phyloP scores from a whole-genome alignment of 1,139 yeast species.

The Zygosaccharomyces sapae region DNA sequence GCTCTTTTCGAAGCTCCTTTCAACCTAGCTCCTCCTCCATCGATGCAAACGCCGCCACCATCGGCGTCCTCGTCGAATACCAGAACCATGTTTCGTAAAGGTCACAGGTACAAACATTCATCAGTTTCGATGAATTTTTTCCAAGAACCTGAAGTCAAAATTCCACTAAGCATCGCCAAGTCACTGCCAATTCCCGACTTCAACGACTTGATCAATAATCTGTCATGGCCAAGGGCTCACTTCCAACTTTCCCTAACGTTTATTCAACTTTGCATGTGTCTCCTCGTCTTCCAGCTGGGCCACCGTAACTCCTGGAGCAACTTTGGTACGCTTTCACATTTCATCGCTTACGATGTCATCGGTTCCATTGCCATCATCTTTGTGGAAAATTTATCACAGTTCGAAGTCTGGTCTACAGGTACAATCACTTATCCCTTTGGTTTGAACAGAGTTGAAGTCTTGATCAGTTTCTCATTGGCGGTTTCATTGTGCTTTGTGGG shows the following conservation, averaged over 20 bases:
- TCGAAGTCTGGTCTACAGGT: conserved; percentile 87
- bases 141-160: conserved; percentile 80
- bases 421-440: conserved; percentile 89
- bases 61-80: conserved; percentile 47
- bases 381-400: conserved; percentile 79
- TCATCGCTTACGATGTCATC: conserved; percentile 79
- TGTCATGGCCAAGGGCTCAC: conserved; percentile 67
- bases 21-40: conserved; percentile 47
- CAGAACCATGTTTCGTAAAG: conserved; percentile 84
- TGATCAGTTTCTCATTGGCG: conserved; percentile 82
- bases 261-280: conserved; percentile 25
- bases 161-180: conserved; percentile 69
- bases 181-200: conserved; percentile 76
- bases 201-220: conserved; percentile 54
- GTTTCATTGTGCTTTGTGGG: conserved; percentile 88
- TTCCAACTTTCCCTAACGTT: conserved; percentile 45
- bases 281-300: conserved; percentile 56
- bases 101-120: conserved; percentile 92
- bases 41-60: conserved; percentile 30
- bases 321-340: conserved; percentile 77
- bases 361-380: conserved; percentile 67
- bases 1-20: conserved; percentile 42
- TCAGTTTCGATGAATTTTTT: conserved; percentile 96
- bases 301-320: conserved; percentile 55
- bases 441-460: conserved; percentile 77